phyloP scores from a whole-genome alignment of 2,329 filamentous ascomycete genomes.

The Escovopsis weberi region DNA sequence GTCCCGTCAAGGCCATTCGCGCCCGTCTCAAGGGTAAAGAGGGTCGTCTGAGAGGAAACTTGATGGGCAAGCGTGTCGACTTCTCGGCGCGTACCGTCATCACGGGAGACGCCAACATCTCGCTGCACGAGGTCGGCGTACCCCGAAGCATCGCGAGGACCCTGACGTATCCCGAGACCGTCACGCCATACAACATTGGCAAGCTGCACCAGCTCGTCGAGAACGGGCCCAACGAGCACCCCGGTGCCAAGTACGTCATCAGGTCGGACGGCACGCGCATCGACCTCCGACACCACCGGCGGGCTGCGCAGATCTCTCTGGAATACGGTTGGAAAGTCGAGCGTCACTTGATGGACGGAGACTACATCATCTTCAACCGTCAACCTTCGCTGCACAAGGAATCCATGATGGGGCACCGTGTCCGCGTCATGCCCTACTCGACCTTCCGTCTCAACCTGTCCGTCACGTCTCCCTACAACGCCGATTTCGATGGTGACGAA shows the following conservation, averaged over 20 bases:
- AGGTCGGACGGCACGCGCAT: slow-evolving; percentile 87
- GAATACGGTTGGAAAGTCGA: slow-evolving; percentile 99
- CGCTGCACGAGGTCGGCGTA: slow-evolving; percentile 92
- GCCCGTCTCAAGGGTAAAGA: slow-evolving; percentile 98
- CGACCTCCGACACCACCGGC: slow-evolving; percentile 85
- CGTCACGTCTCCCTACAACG: slow-evolving; percentile 97
- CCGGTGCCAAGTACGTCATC: slow-evolving; percentile 93
- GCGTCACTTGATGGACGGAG: slow-evolving; percentile 86
- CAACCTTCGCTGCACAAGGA: slow-evolving; percentile 98
- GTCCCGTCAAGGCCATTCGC: slow-evolving; percentile 92
- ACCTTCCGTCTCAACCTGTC: slow-evolving; percentile 96
- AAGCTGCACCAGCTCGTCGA: slow-evolving; percentile 80
- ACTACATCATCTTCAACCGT: slow-evolving; percentile 99
- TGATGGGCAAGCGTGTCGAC: slow-evolving; percentile 99
- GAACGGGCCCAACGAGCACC: slow-evolving; percentile 89
- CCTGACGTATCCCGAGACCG: slow-evolving; percentile 90
- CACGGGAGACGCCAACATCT: slow-evolving; percentile 93
- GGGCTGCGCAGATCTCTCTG: slow-evolving; percentile 69
- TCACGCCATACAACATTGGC: slow-evolving; percentile 94
- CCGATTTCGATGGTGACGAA: slow-evolving; percentile 98
- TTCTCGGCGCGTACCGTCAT: slow-evolving; percentile 99
- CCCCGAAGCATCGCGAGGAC: slow-evolving; percentile 85
- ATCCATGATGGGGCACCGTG: slow-evolving; percentile 99
- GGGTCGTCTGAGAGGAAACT: slow-evolving; percentile 88
- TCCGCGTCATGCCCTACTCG: slow-evolving; percentile 96